These are phyloP conservation scores for Thelonectria olida DNA, from an alignment of 2,329 filamentous ascomycete genomes.

Conservation along the genomic window DNA sequence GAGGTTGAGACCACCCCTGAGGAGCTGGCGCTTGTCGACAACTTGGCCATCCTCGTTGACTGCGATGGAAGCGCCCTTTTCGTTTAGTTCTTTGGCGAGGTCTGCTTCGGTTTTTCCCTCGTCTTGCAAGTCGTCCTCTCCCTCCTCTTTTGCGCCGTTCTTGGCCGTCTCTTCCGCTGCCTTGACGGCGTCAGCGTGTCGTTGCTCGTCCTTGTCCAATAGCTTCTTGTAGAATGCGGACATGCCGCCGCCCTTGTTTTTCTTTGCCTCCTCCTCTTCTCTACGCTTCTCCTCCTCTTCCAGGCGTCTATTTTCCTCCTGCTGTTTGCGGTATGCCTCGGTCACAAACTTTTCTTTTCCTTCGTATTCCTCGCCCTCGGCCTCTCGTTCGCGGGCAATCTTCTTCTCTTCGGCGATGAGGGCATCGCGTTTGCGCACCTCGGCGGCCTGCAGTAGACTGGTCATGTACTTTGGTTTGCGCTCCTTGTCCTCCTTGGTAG, in stretches of 20 bases:
- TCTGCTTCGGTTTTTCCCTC: constrained; percentile 70
- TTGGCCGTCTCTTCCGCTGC: constrained; percentile 68
- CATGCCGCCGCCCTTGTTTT: constrained; percentile 75
- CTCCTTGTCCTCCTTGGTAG: constrained; percentile 62
- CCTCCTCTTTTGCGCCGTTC: constrained; percentile 46
- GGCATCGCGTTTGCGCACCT: constrained; percentile 80
- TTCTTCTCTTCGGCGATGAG: constrained; percentile 83
- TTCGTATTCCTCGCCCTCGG: constrained; percentile 81
- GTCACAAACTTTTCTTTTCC: constrained; percentile 91
- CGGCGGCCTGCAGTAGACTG: constrained; percentile 76
- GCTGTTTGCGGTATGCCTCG: constrained; percentile 82
- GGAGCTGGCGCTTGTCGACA: constrained; percentile 83
- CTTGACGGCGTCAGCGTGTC: constrained; percentile 74
- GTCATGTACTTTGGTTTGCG: constrained; percentile 82
- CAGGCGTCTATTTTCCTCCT: constrained; percentile 75
- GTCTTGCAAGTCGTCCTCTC: constrained; percentile 55
- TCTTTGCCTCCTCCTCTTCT: constrained; percentile 72
- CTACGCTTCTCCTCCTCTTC: constrained; percentile 76
- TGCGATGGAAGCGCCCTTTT: constrained; percentile 67
- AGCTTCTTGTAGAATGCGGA: constrained; percentile 80
- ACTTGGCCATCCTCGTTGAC: constrained; percentile 87
- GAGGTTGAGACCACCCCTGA: constrained; percentile 80
- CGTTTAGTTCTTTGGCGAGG: constrained; percentile 72
- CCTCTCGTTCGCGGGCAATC: constrained; percentile 79
- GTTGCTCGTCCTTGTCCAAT: constrained; percentile 74